Base-by-base conservation (phyloP, 1,284 basidiomycete species). In the Cutaneotrichosporon sp. region DNA sequence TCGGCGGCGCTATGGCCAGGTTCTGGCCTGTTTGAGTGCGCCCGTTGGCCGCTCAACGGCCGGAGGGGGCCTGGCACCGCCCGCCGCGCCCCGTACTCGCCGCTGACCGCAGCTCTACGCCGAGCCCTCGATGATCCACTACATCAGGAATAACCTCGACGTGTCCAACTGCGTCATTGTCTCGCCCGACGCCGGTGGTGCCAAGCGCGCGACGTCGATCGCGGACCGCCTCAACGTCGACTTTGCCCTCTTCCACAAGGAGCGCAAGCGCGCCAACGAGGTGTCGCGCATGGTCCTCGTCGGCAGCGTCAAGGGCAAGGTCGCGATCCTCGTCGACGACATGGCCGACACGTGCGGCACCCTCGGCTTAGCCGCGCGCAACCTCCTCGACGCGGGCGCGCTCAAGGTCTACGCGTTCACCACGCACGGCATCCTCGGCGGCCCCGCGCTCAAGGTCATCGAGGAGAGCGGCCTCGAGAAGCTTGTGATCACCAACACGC, bases 281-380 rank as follows among this genome's bases (percentile, higher is more conserved):
- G 95, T 99, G 22, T 97, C 95, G 56, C 89, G 97, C 62, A 99
- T 99, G 97, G 88, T 99, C 52, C 87, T 99, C 56, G 97, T 99
- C 63, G 97, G 97, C 6, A 87, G 90, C 72, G 95, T 95, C 67
- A 87, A 87, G 72, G 93, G 89, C 79, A 99, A 99, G 82, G 85
- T 89, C 47, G 97, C 95, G 60, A 92, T 99, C 66, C 84, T 99
- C n/a, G 95, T 99, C 56, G 97, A 99, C 84, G 97, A 99, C 82
- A 99, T 99, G 97, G 94, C 97, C 56, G 97, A 99, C 80, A 99
- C 97, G 46, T 99, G 97, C 76, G 97, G 97, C 47, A 99, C 97
- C 61, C 85, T 99, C 58, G 94, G 92, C 70, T 84, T 97, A 42
- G 97, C 97, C 1, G 91, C 97, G 4, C 83, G 87, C 67, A 91